Percentiles rank a stretch among this genome's conserved stretches.
phyloP scores from a whole-genome alignment of 1,284 basidiomycete species.

The Volvariella surrecta region DNA sequence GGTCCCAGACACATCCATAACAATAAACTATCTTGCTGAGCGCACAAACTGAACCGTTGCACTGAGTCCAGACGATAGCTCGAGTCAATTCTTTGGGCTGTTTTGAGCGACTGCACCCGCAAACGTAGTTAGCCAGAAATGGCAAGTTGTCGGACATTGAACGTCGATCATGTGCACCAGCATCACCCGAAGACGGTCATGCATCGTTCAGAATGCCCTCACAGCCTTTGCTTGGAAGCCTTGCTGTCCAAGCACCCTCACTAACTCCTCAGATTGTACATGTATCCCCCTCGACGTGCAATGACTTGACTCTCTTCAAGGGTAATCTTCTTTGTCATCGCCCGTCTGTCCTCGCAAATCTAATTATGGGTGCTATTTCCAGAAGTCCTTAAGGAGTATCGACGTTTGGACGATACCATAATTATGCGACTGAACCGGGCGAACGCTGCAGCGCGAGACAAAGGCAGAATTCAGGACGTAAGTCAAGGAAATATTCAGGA shows the following conservation, averaged over 20 bases:
- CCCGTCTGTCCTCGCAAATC: neutral
- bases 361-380: slow-evolving; percentile 5
- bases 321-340: slow-evolving; percentile 32
- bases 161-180: neutral
- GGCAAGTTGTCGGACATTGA: neutral
- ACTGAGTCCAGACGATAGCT: too few relatives aligned
- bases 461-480: slow-evolving; percentile 37
- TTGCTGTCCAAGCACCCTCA: slow-evolving; percentile 58
- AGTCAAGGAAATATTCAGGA: slow-evolving; percentile 46
- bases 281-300: slow-evolving; percentile 66
- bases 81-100: too few relatives aligned
- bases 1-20: too few relatives aligned
- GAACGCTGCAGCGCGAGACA: slow-evolving; percentile 71
- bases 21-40: too few relatives aligned
- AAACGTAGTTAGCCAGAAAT: neutral
- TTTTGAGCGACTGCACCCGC: slow-evolving; percentile 1
- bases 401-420: slow-evolving; percentile 78
- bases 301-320: slow-evolving; percentile 78
- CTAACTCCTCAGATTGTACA: slow-evolving; percentile 50
- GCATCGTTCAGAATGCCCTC: slow-evolving; percentile 23
- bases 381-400: slow-evolving; percentile 84
- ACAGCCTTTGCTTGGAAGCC: slow-evolving; percentile 52
- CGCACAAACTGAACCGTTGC: too few relatives aligned
- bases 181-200: neutral
- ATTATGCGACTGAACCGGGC: slow-evolving; percentile 81